phyloP scores from a whole-genome alignment of 2,329 filamentous ascomycete genomes.

The Neonectria neomacrospora region DNA sequence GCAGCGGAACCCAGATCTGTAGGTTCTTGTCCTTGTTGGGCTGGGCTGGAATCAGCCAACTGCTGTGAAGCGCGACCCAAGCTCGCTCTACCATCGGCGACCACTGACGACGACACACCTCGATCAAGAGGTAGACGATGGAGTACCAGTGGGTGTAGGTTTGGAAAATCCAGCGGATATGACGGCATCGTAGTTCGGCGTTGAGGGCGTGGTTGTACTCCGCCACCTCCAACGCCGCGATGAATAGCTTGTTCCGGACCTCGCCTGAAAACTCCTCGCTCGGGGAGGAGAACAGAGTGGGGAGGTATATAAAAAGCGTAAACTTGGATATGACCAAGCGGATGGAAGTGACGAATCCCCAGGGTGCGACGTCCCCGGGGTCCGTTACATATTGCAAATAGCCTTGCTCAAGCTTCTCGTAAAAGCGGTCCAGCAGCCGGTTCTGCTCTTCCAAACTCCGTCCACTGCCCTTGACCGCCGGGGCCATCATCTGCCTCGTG shows the following conservation, averaged over 20 bases:
- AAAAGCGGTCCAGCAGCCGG: constrained; percentile 58
- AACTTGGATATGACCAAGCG: constrained; percentile 65
- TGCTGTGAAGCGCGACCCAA: constrained; percentile 60
- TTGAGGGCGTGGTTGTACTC: constrained; percentile 67
- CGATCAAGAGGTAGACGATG: constrained; percentile 65
- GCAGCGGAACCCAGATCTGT: constrained; percentile 56
- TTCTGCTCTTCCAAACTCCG: constrained; percentile 54
- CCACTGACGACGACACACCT: constrained; percentile 59
- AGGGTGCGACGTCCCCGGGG: constrained; percentile 48
- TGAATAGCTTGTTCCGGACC: constrained; percentile 57
- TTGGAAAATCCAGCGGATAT: constrained; percentile 69
- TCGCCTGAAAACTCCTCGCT: constrained; percentile 52
- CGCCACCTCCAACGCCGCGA: constrained; percentile 64
- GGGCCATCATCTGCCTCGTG: constrained; percentile 52
- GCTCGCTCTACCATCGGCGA: constrained; percentile 58
- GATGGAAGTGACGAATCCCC: constrained; percentile 51
- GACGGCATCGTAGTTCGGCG: constrained; percentile 57
- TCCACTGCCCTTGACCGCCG: constrained; percentile 42
- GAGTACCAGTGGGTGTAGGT: constrained; percentile 70
- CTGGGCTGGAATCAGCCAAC: constrained; percentile 50
- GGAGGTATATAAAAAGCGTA: constrained; percentile 65
- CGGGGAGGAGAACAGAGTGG: constrained; percentile 57
- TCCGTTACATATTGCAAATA: constrained; percentile 55
- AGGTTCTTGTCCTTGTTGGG: constrained; percentile 43
- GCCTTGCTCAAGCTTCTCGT: constrained; percentile 53